phyloP scores from a whole-genome alignment of 306 rosid species.

The Styphnolobium japonicum region DNA sequence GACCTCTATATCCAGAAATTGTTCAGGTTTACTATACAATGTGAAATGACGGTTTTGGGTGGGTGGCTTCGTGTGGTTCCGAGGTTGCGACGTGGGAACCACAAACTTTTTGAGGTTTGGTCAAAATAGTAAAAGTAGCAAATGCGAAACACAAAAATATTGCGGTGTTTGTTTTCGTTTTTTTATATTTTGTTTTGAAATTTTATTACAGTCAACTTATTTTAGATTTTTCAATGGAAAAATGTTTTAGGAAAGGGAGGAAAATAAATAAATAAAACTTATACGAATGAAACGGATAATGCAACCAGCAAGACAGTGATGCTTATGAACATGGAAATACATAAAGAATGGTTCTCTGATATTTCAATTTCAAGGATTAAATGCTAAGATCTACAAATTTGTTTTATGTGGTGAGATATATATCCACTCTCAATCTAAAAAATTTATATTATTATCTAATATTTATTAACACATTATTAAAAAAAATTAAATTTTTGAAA shows the following conservation, averaged over 20 bases:
- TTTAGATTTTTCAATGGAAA: neutral
- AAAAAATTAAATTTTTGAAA: too few species aligned
- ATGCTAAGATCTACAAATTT: neutral
- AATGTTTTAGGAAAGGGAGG: neutral
- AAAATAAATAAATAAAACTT: neutral
- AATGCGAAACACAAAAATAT: neutral
- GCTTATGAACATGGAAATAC: constrained; percentile 22
- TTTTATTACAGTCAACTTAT: neutral
- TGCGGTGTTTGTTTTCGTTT: too few species aligned
- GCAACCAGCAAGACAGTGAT: constrained; percentile 27
- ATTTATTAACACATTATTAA: too few species aligned
- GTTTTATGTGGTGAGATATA: neutral
- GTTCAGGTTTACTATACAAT: neutral
- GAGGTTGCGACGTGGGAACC: constrained; percentile 33
- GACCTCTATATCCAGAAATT: constrained; percentile 26
- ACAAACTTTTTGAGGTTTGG: constrained; percentile 8
- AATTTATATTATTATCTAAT: too few species aligned
- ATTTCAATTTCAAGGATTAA: constrained; percentile 27
- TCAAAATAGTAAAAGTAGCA: constrained; percentile 29
- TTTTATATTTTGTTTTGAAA: too few species aligned
- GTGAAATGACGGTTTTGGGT: constrained; percentile 26
- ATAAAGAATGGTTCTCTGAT: neutral
- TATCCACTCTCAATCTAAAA: too few species aligned
- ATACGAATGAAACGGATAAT: neutral
- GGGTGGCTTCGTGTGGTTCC: neutral